These are phyloP conservation scores for Aspergillus sojae DNA, from an alignment of 2,329 filamentous ascomycete species.

Conservation along the genomic window DNA sequence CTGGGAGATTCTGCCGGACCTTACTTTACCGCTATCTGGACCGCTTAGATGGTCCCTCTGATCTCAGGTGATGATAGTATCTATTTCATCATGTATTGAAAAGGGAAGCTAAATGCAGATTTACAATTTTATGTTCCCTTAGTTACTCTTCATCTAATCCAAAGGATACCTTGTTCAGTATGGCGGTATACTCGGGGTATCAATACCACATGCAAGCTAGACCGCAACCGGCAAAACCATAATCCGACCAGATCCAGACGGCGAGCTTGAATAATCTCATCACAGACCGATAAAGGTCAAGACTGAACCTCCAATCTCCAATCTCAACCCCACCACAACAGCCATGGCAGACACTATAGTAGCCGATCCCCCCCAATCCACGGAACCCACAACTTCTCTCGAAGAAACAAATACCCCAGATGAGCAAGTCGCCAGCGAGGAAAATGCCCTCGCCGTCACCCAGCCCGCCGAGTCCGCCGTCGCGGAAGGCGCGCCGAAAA, in stretches of 20 bases:
- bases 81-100: not conserved
- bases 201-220: not conserved
- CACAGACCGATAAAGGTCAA: not conserved
- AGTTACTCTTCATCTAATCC: not conserved
- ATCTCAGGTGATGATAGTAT: not conserved
- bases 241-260: not conserved
- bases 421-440: slow-evolving; percentile 1
- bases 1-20: not conserved
- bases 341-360: slow-evolving; percentile 34
- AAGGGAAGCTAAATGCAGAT: not conserved
- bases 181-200: not conserved
- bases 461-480: slow-evolving; percentile 21
- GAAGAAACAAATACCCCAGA: slow-evolving; percentile 1
- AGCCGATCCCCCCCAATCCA: slow-evolving; percentile 43
- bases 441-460: slow-evolving; percentile 20
- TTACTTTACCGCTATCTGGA: not conserved
- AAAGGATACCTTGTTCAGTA: not conserved
- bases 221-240: not conserved
- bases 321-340: not conserved
- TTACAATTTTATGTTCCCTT: not conserved
- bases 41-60: not conserved
- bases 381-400: slow-evolving; percentile 45
- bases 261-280: not conserved
- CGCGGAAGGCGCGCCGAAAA: slow-evolving; percentile 32
- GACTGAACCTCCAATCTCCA: not conserved